phyloP scores from a whole-genome alignment of 1,139 yeast species.

The Taphrina betulina region DNA sequence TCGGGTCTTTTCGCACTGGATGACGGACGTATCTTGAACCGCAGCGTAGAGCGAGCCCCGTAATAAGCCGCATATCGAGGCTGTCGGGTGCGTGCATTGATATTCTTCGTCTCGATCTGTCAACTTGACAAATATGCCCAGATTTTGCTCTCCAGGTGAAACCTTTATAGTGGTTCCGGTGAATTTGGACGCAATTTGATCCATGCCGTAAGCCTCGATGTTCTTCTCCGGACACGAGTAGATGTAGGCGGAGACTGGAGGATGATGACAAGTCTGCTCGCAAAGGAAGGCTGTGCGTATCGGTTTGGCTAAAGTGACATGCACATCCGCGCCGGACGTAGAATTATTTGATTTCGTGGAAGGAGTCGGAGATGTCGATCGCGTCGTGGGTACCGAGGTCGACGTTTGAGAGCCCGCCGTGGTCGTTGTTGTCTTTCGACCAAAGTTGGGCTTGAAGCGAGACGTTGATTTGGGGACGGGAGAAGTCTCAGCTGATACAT shows the following conservation, averaged over 20 bases:
- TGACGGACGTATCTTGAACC: conserved; percentile 68
- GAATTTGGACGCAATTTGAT: conserved; percentile 69
- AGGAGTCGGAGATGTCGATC: conserved; percentile 20
- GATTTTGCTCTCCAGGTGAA: conserved; percentile 74
- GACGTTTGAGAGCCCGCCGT: background rate
- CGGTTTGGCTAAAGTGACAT: background rate
- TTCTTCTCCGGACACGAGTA: conserved; percentile 62
- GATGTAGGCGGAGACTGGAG: conserved; percentile 76
- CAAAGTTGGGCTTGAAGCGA: conserved; percentile 22
- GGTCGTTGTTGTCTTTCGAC: conserved; percentile 3
- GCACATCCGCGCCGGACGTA: conserved; percentile 5
- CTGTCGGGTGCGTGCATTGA: conserved; percentile 70
- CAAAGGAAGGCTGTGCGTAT: conserved; percentile 49
- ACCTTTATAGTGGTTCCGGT: conserved; percentile 55
- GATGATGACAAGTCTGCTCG: conserved; percentile 85
- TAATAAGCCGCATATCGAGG: conserved; percentile 75
- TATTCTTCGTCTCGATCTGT: conserved; percentile 54
- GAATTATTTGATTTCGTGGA: conserved; percentile 49
- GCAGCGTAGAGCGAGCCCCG: conserved; percentile 65
- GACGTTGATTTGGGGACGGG: background rate
- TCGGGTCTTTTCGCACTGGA: conserved; percentile 45
- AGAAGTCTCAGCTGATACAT: conserved; percentile 1
- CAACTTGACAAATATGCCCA: conserved; percentile 60
- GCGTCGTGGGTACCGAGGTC: conserved; percentile 4
- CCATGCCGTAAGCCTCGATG: conserved; percentile 67